Base-by-base conservation (phyloP, 2,329 filamentous ascomycete genomes). In the Diaporthe sp. region DNA sequence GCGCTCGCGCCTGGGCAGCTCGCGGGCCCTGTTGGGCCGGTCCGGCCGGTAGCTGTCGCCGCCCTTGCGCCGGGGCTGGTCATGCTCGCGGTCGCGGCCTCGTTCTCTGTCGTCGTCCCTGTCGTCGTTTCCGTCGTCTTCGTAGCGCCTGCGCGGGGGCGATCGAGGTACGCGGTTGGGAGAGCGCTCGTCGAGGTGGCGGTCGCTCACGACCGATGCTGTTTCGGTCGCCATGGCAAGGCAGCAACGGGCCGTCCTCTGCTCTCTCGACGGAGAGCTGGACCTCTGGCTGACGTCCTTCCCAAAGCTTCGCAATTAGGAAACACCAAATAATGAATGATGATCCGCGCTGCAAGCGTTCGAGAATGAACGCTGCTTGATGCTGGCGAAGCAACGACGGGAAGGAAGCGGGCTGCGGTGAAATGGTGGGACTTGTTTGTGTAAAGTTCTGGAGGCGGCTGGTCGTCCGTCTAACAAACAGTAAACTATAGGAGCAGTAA, bases 11-110 rank as follows among this genome's bases (percentile, higher is more conserved):
- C 75, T 78, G 25, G 69, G 76, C 6, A 79, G 80, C 15, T 74
- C 54, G 25, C 55, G 72, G 30, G 28, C 55, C 19, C 67, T 38
- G 52, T 12, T 30, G 17, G 60, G 68, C 22, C 81, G 68, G 30
- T 64, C 75, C 33, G 87, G 87, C 57, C 87, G 85, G 77, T 90
- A 90, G 69, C 84, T 88, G 80, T 90, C 89, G 78, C 83, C 83
- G 61, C 82, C 87, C 82, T 87, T 86, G 79, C 86, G 86, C 60
- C 80, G 77, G 47, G 78, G 75, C 38, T 79, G 76, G 58, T 79
- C 75, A n/a, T 77, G 71, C 72, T 74, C 75, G 74, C 50, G 74
- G 71, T 45, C 74, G 76, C 40, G 78, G 67, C 52, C 74, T 33
- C 55, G 35, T 35, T 81, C 80, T 52, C 82, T 78, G 55, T 81